Evolutionary conservation across 116 monocot genomes (phyloP).

Genomic region (Iris pallida): DNA sequence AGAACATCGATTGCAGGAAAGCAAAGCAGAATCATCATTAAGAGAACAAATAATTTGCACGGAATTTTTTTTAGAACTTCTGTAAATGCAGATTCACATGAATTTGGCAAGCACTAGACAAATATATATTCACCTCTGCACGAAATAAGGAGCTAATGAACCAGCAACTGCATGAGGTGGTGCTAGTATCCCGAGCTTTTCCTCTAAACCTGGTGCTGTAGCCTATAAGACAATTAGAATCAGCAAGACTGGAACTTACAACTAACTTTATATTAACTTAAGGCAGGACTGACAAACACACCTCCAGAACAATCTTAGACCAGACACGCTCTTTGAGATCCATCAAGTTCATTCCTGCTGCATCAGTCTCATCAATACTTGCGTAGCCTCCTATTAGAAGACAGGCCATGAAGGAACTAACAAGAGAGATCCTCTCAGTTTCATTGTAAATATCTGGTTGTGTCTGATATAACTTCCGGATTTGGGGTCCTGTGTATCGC

Average conservation of each 20-base stretch:
- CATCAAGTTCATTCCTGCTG: slow-evolving; percentile 97
- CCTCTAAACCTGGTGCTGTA: slow-evolving; percentile 80
- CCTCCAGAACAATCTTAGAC: slow-evolving; percentile 78
- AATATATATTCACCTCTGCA: slow-evolving; percentile 43
- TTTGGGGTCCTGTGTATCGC: slow-evolving; percentile 93
- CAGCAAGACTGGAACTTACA: neutral
- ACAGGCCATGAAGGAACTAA: slow-evolving; percentile 93
- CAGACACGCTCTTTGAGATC: slow-evolving; percentile 63
- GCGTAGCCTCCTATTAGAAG: slow-evolving; percentile 71
- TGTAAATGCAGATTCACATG: no score
- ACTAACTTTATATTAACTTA: neutral
- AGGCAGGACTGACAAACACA: slow-evolving; percentile 10
- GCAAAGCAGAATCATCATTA: no score
- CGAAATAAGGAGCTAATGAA: slow-evolving; percentile 72
- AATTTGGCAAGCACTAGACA: neutral
- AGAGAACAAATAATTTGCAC: no score
- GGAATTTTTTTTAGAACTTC: no score
- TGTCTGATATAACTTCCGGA: slow-evolving; percentile 65
- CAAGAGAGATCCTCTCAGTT: slow-evolving; percentile 95
- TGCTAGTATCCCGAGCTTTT: slow-evolving; percentile 82
- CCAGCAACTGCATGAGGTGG: slow-evolving; percentile 87
- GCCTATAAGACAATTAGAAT: slow-evolving; percentile 42
- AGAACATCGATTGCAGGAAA: no score
- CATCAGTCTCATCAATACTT: slow-evolving; percentile 88
- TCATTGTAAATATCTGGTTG: slow-evolving; percentile 53